These are phyloP conservation scores for Dothideomycetes sp. DNA, from an alignment of 2,329 filamentous ascomycete species.

Conservation along the genomic window DNA sequence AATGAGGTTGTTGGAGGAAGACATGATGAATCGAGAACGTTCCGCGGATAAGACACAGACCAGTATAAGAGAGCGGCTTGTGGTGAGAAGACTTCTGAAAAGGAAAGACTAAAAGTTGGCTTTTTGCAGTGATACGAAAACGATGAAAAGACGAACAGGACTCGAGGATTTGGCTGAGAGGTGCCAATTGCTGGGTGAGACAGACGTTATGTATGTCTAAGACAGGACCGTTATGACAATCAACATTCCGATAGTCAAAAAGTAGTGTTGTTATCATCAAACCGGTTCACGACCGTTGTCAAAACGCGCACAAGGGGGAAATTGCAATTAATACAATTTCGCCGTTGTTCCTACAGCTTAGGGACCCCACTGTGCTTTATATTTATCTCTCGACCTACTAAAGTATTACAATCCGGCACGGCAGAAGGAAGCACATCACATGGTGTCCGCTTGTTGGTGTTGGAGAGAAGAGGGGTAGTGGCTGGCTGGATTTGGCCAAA, in stretches of 20 bases:
- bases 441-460: no score
- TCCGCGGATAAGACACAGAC: no score
- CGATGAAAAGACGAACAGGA: not conserved
- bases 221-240: not conserved
- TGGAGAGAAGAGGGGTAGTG: no score
- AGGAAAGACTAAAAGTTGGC: not conserved
- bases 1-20: not conserved
- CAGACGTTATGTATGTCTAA: not conserved
- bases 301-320: not conserved
- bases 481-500: no score
- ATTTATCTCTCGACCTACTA: not conserved
- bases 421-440: no score
- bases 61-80: not conserved
- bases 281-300: not conserved
- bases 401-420: not conserved
- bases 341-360: no score
- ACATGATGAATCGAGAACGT: not conserved
- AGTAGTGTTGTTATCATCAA: not conserved
- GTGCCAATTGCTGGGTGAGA: not conserved
- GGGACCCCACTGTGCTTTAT: not conserved
- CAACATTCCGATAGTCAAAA: not conserved
- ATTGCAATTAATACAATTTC: not conserved
- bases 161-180: not conserved
- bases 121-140: no score
- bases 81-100: not conserved